phyloP scores from a whole-genome alignment of 2,329 filamentous ascomycete species.

The Ophidiomyces ophidiicola region DNA sequence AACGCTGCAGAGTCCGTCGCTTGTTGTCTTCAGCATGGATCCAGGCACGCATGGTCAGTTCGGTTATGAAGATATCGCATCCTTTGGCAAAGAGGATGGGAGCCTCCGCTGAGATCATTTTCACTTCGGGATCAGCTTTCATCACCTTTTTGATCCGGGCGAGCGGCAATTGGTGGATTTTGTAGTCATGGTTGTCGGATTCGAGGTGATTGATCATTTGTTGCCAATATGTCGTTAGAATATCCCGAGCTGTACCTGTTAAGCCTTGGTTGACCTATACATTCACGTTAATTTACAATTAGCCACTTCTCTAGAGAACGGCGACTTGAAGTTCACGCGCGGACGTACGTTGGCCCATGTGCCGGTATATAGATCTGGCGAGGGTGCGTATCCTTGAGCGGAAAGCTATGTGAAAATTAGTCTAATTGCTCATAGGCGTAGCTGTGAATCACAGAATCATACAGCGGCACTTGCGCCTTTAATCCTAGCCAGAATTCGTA shows the following conservation, averaged over 20 bases:
- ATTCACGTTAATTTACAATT: constrained; percentile 8
- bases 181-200: constrained; percentile 93
- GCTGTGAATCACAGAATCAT: constrained; percentile 28
- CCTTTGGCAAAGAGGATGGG: constrained; percentile 97
- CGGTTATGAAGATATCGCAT: constrained; percentile 97
- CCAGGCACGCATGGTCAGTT: constrained; percentile 98
- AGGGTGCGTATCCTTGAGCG: constrained; percentile 75
- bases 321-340: neutral
- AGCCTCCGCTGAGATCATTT: constrained; percentile 98
- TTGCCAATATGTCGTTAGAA: constrained; percentile 98
- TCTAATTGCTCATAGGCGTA: neutral
- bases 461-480: constrained; percentile 57
- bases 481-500: constrained; percentile 5
- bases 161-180: constrained; percentile 87
- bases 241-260: constrained; percentile 85
- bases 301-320: constrained; percentile 16
- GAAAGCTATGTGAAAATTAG: constrained; percentile 51
- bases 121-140: constrained; percentile 98
- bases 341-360: constrained; percentile 80
- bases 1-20: constrained; percentile 82
- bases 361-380: constrained; percentile 78
- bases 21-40: constrained; percentile 99
- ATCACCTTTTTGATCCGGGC: constrained; percentile 99
- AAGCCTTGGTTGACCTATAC: constrained; percentile 84
- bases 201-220: constrained; percentile 94